Evolutionary conservation across 768 basidiomycete genomes (phyloP), one percentile per base, ranked within the genome.

Genomic region (Phylloporus sp.): DNA sequence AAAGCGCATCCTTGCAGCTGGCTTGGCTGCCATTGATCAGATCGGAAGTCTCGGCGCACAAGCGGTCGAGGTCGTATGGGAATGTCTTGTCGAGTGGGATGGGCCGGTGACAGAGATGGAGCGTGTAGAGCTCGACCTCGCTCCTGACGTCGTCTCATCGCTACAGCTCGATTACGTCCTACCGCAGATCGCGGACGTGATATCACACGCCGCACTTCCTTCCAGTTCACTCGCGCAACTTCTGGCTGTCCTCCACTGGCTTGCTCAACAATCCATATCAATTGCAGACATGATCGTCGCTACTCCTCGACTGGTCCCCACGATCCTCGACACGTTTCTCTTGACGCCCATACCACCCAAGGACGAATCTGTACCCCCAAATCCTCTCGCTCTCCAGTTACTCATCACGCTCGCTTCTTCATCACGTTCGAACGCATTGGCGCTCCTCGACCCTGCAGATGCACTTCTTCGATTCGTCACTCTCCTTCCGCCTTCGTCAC

Each of bases 1-100:
- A 50, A 80, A 75, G 48, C 76, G 81, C 17, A 79, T 86, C 10
- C 61, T 90, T 9, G 80, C 80, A 11, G 77, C 81, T 20, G 86
- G 82, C 1, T 68, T 83, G 10, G 81, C 82, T 48, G 84, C 84
- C 0, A 66, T 90, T 57, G 64, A 64, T 8, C 84, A 85, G 58
- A 72, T 74, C 17, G 87, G 86, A 4, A 79, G 77, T 49, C 72
- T 88, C 9, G 86, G 84, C 7, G 76, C 75, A 4, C 73, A 72
- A 10, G 87, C 86, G 0, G 72, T 88, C 8, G 84, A 88, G 48
- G 73, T 87, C 4, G 65, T 86, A 18, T 90, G 87, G 86, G 78
- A 80, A 48, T 83, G 81, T 43, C 60, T 86, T 21, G 86, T 84
- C 1, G 75, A 70, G n/a, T 87, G 84, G 82, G 73, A 82, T 48